Evolutionary conservation across 331 rosid genomes (phyloP).

Genomic region (Quercus phellos): DNA sequence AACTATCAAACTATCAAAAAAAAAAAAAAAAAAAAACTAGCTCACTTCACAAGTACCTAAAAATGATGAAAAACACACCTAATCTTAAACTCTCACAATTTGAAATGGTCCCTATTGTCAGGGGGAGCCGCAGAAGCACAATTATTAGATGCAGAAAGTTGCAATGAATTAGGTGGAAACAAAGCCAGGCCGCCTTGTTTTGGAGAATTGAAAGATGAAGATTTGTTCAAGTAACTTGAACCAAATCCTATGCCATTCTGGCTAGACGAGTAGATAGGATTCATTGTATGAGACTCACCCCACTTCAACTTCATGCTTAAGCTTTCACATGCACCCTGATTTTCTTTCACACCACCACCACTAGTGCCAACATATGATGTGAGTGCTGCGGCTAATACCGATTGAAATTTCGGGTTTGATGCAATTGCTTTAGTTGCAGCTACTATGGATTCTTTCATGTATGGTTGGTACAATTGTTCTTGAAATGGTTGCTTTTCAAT

Average conservation of each 20-base stretch:
- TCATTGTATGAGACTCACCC: constrained; percentile 12
- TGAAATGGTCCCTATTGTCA: constrained; percentile 10
- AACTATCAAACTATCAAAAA: too few relatives aligned
- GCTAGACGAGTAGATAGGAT: constrained; percentile 8
- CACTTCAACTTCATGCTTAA: constrained; percentile 18
- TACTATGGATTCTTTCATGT: constrained; percentile 28
- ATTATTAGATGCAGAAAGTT: not conserved
- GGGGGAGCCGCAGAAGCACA: not conserved
- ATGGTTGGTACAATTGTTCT: constrained; percentile 27
- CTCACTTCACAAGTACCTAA: not conserved
- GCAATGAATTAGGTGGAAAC: constrained; percentile 12
- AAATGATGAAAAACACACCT: not conserved
- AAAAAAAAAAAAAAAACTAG: too few relatives aligned
- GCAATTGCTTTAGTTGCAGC: constrained; percentile 57
- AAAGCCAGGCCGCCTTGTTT: constrained; percentile 12
- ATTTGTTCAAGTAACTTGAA: constrained; percentile 28
- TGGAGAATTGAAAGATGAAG: constrained; percentile 23
- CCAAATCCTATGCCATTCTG: constrained; percentile 20
- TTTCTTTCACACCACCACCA: constrained; percentile 13
- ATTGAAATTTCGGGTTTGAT: constrained; percentile 43
- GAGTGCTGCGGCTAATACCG: constrained; percentile 52
- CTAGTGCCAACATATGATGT: constrained; percentile 33
- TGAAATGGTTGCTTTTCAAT: constrained; percentile 24
- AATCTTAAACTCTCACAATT: not conserved
- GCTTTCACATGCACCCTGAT: constrained; percentile 10